A percentile compares a stretch with the other conserved stretches of the same genome.
Conservation (phyloP, 257 asterid genomes). For the Rubia yunnanensis region DNA sequence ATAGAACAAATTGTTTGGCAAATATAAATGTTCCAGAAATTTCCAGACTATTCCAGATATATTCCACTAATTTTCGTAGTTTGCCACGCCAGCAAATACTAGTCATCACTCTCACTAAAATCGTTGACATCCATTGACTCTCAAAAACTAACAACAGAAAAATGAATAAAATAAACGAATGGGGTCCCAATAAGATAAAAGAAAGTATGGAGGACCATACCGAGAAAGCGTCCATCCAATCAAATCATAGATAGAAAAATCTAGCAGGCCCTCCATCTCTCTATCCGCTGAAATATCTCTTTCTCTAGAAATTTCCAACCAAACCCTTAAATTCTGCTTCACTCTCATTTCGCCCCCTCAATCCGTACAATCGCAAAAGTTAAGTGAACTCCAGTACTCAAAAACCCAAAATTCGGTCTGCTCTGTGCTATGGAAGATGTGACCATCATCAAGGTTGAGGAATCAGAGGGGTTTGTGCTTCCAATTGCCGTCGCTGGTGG, state of each 20-base stretch:
- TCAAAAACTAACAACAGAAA: neutral
- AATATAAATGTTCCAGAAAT: conserved; percentile 13
- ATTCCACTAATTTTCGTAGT: neutral
- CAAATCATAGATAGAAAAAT: neutral
- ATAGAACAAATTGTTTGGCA: no score
- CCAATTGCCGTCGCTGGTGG: conserved; percentile 8
- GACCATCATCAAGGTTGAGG: conserved; percentile 43
- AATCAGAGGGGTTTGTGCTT: conserved; percentile 24
- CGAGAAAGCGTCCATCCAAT: neutral
- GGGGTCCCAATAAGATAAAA: neutral
- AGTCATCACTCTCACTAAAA: conserved; percentile 5
- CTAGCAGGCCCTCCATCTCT: neutral
- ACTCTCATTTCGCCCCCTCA: neutral
- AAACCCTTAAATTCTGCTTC: conserved; percentile 1
- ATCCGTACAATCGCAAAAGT: neutral
- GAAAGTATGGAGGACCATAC: conserved; percentile 5
- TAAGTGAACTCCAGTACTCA: neutral
- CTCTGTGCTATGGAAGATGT: conserved; percentile 13
- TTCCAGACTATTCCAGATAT: conserved; percentile 10
- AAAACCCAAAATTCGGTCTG: neutral
- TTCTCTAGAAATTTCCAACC: conserved; percentile 30
- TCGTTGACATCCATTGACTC: neutral
- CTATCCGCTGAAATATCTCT: neutral
- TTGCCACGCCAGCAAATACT: neutral
- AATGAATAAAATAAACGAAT: neutral